Conservation (phyloP, 169 alveolate species). For the Toxoplasma gondii region DNA sequence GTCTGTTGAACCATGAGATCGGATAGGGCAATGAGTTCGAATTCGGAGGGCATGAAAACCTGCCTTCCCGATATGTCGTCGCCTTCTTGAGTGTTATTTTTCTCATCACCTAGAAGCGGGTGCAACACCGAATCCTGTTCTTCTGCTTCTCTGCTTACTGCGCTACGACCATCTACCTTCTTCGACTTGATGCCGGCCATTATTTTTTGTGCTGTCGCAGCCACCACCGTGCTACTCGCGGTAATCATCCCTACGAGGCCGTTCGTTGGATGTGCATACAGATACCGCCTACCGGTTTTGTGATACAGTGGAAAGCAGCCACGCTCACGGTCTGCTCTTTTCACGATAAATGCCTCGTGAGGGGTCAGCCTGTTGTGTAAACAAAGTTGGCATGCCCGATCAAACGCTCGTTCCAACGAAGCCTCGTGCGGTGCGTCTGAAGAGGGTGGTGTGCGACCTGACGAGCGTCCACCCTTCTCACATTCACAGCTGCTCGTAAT, state of each 20-base stretch:
- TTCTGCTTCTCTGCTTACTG: background rate
- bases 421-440: background rate
- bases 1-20: slow-evolving; percentile 26
- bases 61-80: background rate
- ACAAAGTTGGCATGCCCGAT: slow-evolving; percentile 43
- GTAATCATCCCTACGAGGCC: slow-evolving; percentile 55
- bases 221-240: background rate
- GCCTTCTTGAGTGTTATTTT: background rate
- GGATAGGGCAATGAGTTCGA: slow-evolving; percentile 10
- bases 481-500: background rate
- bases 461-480: background rate
- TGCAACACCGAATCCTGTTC: background rate
- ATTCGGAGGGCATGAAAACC: background rate
- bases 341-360: slow-evolving; percentile 36
- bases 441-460: background rate
- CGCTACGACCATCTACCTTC: background rate
- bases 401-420: slow-evolving; percentile 1
- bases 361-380: slow-evolving; percentile 28
- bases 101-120: background rate
- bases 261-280: slow-evolving; percentile 52
- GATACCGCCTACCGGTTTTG: background rate
- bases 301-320: slow-evolving; percentile 58
- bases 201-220: slow-evolving; percentile 1
- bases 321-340: slow-evolving; percentile 38
- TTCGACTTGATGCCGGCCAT: background rate